Evolutionary conservation across 768 basidiomycete species (phyloP).

Genomic region (Rhizopogon vinicolor): DNA sequence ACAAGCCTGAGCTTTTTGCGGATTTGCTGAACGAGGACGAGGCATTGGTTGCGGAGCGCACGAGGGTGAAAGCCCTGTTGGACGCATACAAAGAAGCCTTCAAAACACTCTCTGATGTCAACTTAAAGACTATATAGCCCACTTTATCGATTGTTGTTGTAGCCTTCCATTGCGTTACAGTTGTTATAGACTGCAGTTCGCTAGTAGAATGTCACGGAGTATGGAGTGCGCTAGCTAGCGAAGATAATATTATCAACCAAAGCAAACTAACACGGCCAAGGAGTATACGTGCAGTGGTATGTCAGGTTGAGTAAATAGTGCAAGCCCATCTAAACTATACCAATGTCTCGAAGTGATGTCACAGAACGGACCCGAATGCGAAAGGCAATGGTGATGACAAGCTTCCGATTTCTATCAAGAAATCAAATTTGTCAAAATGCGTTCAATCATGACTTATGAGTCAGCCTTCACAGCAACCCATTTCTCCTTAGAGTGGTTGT

Average conservation of each 20-base stretch:
- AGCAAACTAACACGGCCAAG: not conserved
- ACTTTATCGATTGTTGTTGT: not conserved
- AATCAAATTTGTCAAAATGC: not conserved
- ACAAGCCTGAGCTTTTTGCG: conserved; percentile 90
- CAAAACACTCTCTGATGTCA: conserved; percentile 81
- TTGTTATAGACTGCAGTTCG: not conserved
- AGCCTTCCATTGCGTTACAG: not conserved
- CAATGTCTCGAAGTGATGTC: conserved; percentile 12
- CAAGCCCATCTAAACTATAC: conserved; percentile 19
- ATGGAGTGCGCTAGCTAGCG: not conserved
- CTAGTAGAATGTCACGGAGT: not conserved
- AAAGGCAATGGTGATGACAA: not conserved
- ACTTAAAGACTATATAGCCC: conserved; percentile 54
- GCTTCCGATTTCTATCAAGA: not conserved
- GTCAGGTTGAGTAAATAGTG: conserved; percentile 8
- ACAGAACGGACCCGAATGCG: conserved; percentile 12
- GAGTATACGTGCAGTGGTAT: not conserved
- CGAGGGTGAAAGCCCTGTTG: conserved; percentile 88
- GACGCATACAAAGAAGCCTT: conserved; percentile 97
- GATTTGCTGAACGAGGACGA: conserved; percentile 96
- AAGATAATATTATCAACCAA: not conserved
- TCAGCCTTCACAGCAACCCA: conserved; percentile 74
- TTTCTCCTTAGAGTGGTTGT: conserved; percentile 50
- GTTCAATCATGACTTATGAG: conserved; percentile 17
- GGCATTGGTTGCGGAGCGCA: conserved; percentile 86